Evolutionary conservation across 2,329 filamentous ascomycete species (phyloP), one percentile per base, ranked within the genome.

Genomic region (Botrytis paeoniae): DNA sequence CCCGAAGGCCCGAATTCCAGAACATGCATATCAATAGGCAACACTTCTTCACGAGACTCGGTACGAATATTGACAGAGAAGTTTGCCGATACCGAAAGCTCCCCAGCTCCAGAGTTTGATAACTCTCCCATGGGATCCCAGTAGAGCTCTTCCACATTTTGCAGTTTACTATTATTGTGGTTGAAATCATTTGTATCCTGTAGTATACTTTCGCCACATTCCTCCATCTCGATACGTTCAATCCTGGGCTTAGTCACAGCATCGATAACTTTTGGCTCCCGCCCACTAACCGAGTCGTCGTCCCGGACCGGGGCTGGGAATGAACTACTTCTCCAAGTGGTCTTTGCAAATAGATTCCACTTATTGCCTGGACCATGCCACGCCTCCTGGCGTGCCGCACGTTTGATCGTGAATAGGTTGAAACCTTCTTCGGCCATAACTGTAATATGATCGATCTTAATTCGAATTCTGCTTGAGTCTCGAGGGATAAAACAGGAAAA

Each of bases 311-410:
- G 25, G 5, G 25, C 25, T 51, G 25, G 25, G n/a, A 51, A 7
- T 51, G 25, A 14, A 51, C 22, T 51, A n/a, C 48, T 51, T 51
- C 48, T 6, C 12, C 2, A 5, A 7, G 10, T n/a, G 4, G 3
- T 18, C 51, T 57, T 57, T 57, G 51, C 5, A 9, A 35, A 37
- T 37, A 25, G 7, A 51, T 41, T 63, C 25, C 1, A 41, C 6
- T 2, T 0, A 25, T 2, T 41, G 7, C 25, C 22, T 63, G 35
- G 12, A 37, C 74, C 74, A 65, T 78, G 76, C 79, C 76, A 80
- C 35, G 79, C 79, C 45, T 79, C 79, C 68, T 78, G 79, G 37
- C 77, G 75, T 71, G 79, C 79, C 60, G 75, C 70, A 61, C 77
- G 75, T 69, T 77, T 77, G n/a, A 78, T 77, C 4, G 4, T 45